A percentile compares a stretch with the other conserved stretches of the same genome.
These are phyloP conservation scores for Boletus speciosus DNA, from an alignment of 768 basidiomycete genomes.

Conservation along the genomic window DNA sequence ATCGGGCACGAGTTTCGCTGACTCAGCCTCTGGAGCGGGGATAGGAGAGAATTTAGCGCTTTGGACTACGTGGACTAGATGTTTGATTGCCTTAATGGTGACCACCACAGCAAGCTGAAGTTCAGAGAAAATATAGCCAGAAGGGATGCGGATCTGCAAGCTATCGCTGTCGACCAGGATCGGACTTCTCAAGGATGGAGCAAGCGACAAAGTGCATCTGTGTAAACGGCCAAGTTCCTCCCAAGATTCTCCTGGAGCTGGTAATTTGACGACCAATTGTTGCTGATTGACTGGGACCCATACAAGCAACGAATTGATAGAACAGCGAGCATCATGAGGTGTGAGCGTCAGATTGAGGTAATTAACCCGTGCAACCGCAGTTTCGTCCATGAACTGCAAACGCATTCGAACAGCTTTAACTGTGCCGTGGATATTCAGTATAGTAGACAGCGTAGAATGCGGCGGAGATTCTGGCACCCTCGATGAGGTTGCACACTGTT, in stretches of 20 bases:
- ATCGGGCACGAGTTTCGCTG: slow-evolving; percentile 66
- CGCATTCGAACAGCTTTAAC: slow-evolving; percentile 47
- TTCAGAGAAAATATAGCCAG: slow-evolving; percentile 70
- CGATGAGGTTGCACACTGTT: slow-evolving; percentile 18
- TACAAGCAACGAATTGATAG: slow-evolving; percentile 42
- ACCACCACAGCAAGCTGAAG: slow-evolving; percentile 69
- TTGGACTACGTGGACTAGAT: slow-evolving; percentile 56
- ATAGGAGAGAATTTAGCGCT: slow-evolving; percentile 51
- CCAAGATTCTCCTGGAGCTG: slow-evolving; percentile 49
- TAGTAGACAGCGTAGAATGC: slow-evolving; percentile 13
- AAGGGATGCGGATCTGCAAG: slow-evolving; percentile 74
- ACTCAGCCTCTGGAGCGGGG: slow-evolving; percentile 65
- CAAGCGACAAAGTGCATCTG: slow-evolving; percentile 43
- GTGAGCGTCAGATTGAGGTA: slow-evolving; percentile 19
- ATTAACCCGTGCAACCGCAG: slow-evolving; percentile 38
- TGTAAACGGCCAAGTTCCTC: slow-evolving; percentile 68
- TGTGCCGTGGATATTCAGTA: slow-evolving; percentile 29
- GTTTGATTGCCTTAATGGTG: slow-evolving; percentile 69
- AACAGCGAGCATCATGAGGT: slow-evolving; percentile 27
- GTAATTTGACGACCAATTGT: slow-evolving; percentile 29
- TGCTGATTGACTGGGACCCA: slow-evolving; percentile 54
- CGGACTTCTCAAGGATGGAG: slow-evolving; percentile 30
- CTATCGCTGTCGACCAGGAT: slow-evolving; percentile 60
- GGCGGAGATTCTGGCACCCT: slow-evolving; percentile 15
- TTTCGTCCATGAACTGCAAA: slow-evolving; percentile 47